Evolutionary conservation across 2,329 filamentous ascomycete species (phyloP), one percentile per base, ranked within the genome.

Genomic region (Venturia oleaginea): DNA sequence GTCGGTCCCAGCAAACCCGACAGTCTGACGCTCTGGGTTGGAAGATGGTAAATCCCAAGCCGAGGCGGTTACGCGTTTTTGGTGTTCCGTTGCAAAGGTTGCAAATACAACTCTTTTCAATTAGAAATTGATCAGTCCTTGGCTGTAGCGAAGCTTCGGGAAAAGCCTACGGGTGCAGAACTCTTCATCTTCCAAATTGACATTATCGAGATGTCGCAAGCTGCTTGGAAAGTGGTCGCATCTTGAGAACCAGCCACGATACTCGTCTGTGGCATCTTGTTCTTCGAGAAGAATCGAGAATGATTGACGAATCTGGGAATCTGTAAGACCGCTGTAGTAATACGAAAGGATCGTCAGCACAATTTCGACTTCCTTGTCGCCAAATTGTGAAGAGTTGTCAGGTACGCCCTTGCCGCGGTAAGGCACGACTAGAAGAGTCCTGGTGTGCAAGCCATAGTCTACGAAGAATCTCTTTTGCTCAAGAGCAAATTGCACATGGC

Each of bases 1-100:
- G 30, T 85, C 87, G 0, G 88, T 91, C 0, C 88, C 87, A 64
- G 85, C 89, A 69, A 91, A 91, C 0, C 88, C 88, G 0, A 84
- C 86, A 0, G 81, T 85, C 0, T 80, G 77, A 24, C 83, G 74
- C 0, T 22, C 6, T 51, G 11, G 2, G 64, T 81, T 86, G 4
- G 59, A 59, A 43, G 75, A 70, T 0, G 76, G 84, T 22, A 90
- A 74, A 66, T 91, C 86, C 87, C 87, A 91, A 0, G 86, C 87
- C 0, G 86, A 90, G 0, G 84, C 80, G 0, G 83, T 85, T 0
- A 91, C 73, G 66, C 89, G 90, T 10, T 78, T 64, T 0, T 82
- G 81, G 59, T 89, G 91, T 65, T 89, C 83, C 27, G 81, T 85
- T 66, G 84, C 80, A 27, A 86, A 81, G 38, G 79, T 84, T 0